Evolutionary conservation across 1,139 yeast genomes (phyloP), one percentile per base, ranked within the genome.

Genomic region (Suhomyces anneliseae): DNA sequence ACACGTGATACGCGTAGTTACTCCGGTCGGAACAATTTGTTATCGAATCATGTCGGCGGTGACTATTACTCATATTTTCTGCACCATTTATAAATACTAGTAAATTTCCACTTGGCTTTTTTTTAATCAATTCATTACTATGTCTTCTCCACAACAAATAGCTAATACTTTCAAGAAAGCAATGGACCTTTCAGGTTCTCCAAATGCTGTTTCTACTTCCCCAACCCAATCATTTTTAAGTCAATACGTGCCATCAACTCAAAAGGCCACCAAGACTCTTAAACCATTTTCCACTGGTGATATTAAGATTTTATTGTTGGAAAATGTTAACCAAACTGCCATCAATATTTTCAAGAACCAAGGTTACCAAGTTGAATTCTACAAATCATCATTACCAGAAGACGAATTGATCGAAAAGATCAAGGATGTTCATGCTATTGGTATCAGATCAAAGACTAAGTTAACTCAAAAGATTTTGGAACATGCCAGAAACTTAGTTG

Each of bases 331-430:
- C 68, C 78, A 81, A 68, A 90, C 97, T 43, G 99, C 99, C 45
- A 81, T 93, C 56, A 82, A 85, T 46, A 90, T 90, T 55, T 86
- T 93, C 71, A 79, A 78, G 53, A 79, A 78, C 46, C 97, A 93
- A 75, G 99, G 99, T 48, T 93, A 93, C 74, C 98, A 95, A 73
- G 96, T 95, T 43, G 99, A 93, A 67, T 90, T 88, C 71, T 83
- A 86, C 77, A 93, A 90, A 74, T 76, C 93, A 46, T 88, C 97
- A 10, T 75, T 93, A 57, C 87, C 90, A 36, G 98, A 93, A 71
- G 97, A 85, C 10, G 97, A 92, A 70, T 82, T 93, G 67, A 89
- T 95, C 63, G 97, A 90, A 73, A 93, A 90, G 71, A 93, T 93
- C 68, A 81, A 81, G 66, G 90, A 87, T 58, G 97, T 90, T 43